Evolutionary conservation across 2,329 filamentous ascomycete genomes (phyloP), one percentile per base, ranked within the genome.

Genomic region (Trichoderma arundinaceum): DNA sequence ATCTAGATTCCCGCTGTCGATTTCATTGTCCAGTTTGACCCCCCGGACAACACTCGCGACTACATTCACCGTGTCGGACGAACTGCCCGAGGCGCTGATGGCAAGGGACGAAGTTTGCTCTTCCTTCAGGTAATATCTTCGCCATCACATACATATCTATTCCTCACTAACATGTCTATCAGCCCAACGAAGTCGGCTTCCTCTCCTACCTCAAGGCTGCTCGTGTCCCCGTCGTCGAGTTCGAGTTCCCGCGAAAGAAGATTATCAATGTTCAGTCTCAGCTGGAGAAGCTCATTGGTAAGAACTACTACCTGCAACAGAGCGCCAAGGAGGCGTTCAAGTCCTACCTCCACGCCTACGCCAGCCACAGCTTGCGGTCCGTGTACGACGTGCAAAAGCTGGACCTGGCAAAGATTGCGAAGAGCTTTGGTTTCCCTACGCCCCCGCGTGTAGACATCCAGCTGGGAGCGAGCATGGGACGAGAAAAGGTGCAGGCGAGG

Each of bases 261-360:
- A 92, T 99, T 70, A 83, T 94, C 73, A 95, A 96, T 74, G 89
- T 96, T 71, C 90, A 96, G 81, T 88, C 91, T 73, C 93, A 97
- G 78, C 86, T 98, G 9, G 94, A 98, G 84, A 95, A 94, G 80
- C 86, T 98, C 70, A 96, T 99, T 73, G 88, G 87, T 35, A 91
- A 95, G 77, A 98, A 99, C 80, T 98, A 98, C 82, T 97, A 97
- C 78, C 85, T 99, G 66, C 95, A 97, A 82, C 95, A 97, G 86
- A 86, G 83, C 72, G 88, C 88, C 68, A 90, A 90, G 80, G 88
- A 90, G 68, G 88, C 92, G 4, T 96, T 95, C 81, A 87, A 92
- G 67, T 92, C 91, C 19, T 99, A 99, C 77, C 85, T 99, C 28
- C 93, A 98, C 77, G 94, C 95, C 0, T 99, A 99, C 75, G 93